Percentiles rank a stretch among this genome's conserved stretches.
phyloP scores from a whole-genome alignment of 225 moss, liverwort and hornwort genomes.

The Lunularia cruciata region DNA sequence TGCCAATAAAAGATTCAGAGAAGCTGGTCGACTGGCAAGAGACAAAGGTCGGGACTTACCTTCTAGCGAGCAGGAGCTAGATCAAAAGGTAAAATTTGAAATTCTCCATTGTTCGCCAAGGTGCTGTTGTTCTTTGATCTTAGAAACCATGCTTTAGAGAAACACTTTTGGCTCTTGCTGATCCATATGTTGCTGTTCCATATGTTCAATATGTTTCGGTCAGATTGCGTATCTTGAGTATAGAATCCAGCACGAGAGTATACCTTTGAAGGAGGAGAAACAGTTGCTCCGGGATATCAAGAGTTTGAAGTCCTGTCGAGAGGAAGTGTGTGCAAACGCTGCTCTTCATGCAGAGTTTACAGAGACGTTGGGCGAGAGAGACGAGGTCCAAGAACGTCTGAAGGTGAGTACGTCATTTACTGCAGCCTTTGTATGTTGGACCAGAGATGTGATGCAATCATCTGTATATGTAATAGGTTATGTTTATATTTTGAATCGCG shows the following conservation, averaged over 20 bases:
- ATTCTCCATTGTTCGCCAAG: too few species aligned
- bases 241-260: constrained; percentile 85
- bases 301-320: constrained; percentile 57
- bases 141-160: too few species aligned
- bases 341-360: constrained; percentile 49
- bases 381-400: constrained; percentile 64
- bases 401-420: constrained; percentile 28
- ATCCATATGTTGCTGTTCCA: too few species aligned
- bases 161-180: too few species aligned
- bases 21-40: constrained; percentile 47
- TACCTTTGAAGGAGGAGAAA: constrained; percentile 75
- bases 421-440: background rate
- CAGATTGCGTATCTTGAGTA: constrained; percentile 63
- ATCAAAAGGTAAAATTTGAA: constrained; percentile 35
- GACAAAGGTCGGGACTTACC: constrained; percentile 59
- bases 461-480: background rate
- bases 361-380: constrained; percentile 55
- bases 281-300: constrained; percentile 76
- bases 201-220: background rate
- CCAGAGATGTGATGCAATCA: background rate
- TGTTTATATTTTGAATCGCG: background rate
- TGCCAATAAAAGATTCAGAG: constrained; percentile 44
- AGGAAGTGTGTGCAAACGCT: constrained; percentile 63
- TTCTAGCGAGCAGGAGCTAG: constrained; percentile 58
- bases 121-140: background rate